A percentile compares a stretch with the other conserved stretches of the same genome.
Conservation (phyloP, 352 stramenopile genomes). For the Phytopythium helicoides region DNA sequence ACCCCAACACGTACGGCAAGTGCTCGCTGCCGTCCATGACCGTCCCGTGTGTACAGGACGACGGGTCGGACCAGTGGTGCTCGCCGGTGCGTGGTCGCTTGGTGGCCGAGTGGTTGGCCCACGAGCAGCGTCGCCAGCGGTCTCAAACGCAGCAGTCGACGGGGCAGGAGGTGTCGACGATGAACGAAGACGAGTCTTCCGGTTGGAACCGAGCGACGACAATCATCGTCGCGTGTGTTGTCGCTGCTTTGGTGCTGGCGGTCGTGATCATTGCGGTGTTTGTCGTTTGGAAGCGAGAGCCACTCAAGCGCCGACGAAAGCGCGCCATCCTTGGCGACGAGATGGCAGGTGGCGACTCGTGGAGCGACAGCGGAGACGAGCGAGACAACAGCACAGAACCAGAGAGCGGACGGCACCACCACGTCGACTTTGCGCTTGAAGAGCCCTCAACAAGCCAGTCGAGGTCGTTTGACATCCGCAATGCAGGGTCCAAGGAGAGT, state of each 20-base stretch:
- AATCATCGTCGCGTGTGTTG: neutral
- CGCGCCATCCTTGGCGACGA: conserved; percentile 15
- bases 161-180: neutral
- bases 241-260: conserved; percentile 8
- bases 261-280: conserved; percentile 3
- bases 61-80: conserved; percentile 21
- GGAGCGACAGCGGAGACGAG: neutral
- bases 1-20: conserved; percentile 40
- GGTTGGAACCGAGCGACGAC: neutral
- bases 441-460: neutral
- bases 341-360: neutral
- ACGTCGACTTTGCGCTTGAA: conserved; percentile 28
- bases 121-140: conserved; percentile 12
- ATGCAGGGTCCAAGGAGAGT: neutral
- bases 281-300: conserved; percentile 12
- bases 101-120: conserved; percentile 36
- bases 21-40: conserved; percentile 42
- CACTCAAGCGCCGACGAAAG: conserved; percentile 16
- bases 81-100: conserved; percentile 23
- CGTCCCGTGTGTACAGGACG: conserved; percentile 32
- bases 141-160: neutral
- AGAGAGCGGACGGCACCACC: conserved; percentile 8
- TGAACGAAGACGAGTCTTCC: neutral
- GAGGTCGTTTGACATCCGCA: neutral
- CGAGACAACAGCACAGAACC: neutral